Conservation (phyloP, 2,329 filamentous ascomycete species). For the Diaporthe sp. region DNA sequence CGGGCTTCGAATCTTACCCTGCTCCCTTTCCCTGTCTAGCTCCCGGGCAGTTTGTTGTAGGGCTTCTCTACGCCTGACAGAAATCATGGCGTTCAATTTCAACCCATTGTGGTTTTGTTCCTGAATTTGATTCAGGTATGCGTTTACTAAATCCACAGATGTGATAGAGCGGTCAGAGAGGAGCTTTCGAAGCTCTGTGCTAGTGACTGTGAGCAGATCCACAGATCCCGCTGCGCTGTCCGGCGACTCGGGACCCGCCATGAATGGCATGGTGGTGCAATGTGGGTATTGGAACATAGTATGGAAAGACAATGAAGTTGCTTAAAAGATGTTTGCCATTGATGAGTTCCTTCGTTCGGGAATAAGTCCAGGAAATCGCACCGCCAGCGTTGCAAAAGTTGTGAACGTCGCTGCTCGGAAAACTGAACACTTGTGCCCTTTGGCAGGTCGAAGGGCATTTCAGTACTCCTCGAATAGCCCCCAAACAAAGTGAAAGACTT, state of each 20-base stretch:
- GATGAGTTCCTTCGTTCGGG: neutral
- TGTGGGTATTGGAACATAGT: neutral
- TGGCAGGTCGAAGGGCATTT: neutral
- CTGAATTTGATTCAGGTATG: neutral
- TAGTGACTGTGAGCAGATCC: neutral
- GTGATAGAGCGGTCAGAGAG: neutral
- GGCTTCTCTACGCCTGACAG: neutral
- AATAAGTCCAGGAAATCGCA: neutral
- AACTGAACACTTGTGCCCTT: neutral
- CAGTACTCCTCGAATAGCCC: neutral
- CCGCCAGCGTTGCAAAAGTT: neutral
- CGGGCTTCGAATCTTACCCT: neutral
- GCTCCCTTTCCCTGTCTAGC: neutral
- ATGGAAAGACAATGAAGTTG: neutral
- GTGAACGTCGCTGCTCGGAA: neutral
- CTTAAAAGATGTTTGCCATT: neutral
- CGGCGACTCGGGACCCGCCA: neutral
- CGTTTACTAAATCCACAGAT: neutral
- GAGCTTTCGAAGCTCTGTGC: neutral
- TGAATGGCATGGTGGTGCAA: neutral
- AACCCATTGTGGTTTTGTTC: neutral
- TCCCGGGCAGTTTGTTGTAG: neutral
- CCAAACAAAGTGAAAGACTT: neutral
- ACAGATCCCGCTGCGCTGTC: neutral
- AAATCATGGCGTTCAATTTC: conserved; percentile 6